Evolutionary conservation across 257 asterid genomes (phyloP).

Genomic region (Plectranthus barbatus): DNA sequence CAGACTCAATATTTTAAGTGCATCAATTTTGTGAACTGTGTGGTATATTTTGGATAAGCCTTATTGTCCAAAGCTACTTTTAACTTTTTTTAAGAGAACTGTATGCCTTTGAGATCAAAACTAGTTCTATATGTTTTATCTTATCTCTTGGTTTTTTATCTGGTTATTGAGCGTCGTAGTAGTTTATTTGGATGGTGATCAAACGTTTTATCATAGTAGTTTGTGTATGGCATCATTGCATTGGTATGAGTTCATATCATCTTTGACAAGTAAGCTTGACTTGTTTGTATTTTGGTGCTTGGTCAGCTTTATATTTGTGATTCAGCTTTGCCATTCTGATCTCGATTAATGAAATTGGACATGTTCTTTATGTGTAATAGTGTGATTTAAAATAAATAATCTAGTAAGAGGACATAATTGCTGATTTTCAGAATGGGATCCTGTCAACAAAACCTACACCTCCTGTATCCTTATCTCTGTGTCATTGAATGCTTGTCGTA

Average conservation of each 20-base stretch:
- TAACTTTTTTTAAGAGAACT: not conserved
- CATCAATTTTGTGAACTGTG: not conserved
- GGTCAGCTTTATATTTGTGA: too few relatives aligned
- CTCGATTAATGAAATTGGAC: not conserved
- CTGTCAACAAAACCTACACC: too few relatives aligned
- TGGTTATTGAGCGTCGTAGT: not conserved
- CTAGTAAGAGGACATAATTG: not conserved
- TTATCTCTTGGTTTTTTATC: not conserved
- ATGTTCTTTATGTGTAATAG: not conserved
- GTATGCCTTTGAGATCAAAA: not conserved
- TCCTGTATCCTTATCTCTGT: not conserved
- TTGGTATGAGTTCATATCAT: not conserved
- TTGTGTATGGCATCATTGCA: not conserved
- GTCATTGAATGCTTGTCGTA: not conserved
- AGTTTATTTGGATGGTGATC: not conserved
- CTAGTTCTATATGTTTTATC: not conserved
- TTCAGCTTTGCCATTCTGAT: slow-evolving; percentile 10
- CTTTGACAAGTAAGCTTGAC: not conserved
- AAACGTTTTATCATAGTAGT: not conserved
- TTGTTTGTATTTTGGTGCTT: not conserved
- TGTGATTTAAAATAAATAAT: not conserved
- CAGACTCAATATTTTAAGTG: not conserved
- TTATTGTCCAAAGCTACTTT: not conserved
- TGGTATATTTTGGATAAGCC: not conserved
- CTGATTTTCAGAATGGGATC: too few relatives aligned